Evolutionary conservation across 2,329 filamentous ascomycete species (phyloP).

Genomic region (Neobulgaria alba): DNA sequence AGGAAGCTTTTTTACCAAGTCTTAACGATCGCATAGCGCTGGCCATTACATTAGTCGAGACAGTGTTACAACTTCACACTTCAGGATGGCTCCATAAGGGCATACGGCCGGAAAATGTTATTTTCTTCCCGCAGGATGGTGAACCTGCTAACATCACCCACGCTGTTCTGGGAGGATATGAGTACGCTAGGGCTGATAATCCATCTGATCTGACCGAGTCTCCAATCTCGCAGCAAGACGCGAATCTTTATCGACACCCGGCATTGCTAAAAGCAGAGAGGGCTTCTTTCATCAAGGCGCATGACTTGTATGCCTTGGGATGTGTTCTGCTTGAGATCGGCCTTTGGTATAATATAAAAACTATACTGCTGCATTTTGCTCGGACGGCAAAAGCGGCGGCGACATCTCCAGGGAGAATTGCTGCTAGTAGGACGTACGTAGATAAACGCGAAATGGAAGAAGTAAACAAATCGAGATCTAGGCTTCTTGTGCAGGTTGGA

Average conservation of each 20-base stretch:
- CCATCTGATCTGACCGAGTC: too few relatives aligned
- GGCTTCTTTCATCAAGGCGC: not conserved
- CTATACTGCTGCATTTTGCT: too few relatives aligned
- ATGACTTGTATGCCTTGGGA: not conserved
- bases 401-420: too few relatives aligned
- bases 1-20: not conserved
- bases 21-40: constrained; percentile 7
- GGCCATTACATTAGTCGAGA: constrained; percentile 9
- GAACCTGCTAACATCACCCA: too few relatives aligned
- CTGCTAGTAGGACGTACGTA: too few relatives aligned
- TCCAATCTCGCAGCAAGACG: too few relatives aligned
- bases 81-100: not conserved
- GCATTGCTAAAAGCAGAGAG: not conserved
- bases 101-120: not conserved
- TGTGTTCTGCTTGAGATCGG: not conserved
- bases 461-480: too few relatives aligned
- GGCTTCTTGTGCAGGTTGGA: too few relatives aligned
- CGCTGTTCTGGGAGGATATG: not conserved
- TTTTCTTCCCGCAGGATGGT: not conserved
- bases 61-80: constrained; percentile 1
- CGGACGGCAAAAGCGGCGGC: too few relatives aligned
- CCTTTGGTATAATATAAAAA: too few relatives aligned
- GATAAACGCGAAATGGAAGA: too few relatives aligned
- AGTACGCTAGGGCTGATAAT: not conserved
- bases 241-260: not conserved